Conservation (phyloP, 129 eudicot genomes). For the Flaveria bidentis region DNA sequence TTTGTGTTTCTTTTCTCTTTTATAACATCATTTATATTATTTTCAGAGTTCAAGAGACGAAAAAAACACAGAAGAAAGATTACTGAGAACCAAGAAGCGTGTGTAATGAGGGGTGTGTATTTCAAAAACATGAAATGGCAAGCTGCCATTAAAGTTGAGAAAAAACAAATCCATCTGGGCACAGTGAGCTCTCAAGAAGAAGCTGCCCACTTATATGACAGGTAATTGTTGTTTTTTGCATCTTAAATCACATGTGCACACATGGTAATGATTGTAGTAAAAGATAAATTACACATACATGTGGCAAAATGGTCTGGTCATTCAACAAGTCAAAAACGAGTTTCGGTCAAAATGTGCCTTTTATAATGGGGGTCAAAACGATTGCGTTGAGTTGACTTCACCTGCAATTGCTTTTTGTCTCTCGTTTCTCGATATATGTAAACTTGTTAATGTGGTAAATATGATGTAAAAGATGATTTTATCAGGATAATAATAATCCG, state of each 20-base stretch:
- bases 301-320: not conserved
- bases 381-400: slow-evolving; percentile 2
- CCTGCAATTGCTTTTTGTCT: slow-evolving; percentile 4
- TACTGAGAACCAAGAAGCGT: slow-evolving; percentile 67
- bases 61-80: slow-evolving; percentile 82
- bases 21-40: slow-evolving; percentile 8
- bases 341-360: slow-evolving; percentile 3
- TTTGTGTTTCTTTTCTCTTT: not conserved
- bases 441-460: not conserved
- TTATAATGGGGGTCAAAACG: not conserved
- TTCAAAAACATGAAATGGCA: slow-evolving; percentile 98
- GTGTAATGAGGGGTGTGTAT: slow-evolving; percentile 86
- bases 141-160: slow-evolving; percentile 97
- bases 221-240: slow-evolving; percentile 42
- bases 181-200: slow-evolving; percentile 91
- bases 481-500: not conserved
- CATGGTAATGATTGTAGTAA: slow-evolving; percentile 2
- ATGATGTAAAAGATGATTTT: not conserved
- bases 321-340: not conserved
- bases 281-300: not conserved
- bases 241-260: not conserved
- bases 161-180: slow-evolving; percentile 97
- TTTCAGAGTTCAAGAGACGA: slow-evolving; percentile 70
- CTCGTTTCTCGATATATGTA: not conserved
- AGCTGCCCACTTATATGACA: slow-evolving; percentile 97